A percentile compares a stretch with the other conserved stretches of the same genome.
Conservation (phyloP, 2,329 filamentous ascomycete species). For the Aspergillus tubingensis region DNA sequence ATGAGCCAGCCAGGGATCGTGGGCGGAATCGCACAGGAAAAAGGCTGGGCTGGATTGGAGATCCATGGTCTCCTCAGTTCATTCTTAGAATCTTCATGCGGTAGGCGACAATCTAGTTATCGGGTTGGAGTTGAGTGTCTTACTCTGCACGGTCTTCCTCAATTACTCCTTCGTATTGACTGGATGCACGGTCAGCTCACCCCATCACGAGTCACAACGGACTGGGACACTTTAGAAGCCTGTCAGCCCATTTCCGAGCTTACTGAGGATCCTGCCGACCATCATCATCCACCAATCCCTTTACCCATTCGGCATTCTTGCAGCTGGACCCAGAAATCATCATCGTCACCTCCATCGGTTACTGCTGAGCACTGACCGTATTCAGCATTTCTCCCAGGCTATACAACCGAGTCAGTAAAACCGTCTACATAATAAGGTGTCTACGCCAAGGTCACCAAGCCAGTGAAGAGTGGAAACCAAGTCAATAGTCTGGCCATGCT, state of each 20-base stretch:
- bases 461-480: conserved; percentile 4
- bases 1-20: conserved; percentile 6
- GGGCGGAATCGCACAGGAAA: neutral
- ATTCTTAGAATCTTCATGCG: neutral
- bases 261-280: neutral
- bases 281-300: neutral
- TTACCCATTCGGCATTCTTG: neutral
- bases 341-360: neutral
- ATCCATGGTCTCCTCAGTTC: neutral
- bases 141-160: neutral
- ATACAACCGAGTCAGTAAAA: neutral
- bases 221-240: neutral
- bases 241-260: neutral
- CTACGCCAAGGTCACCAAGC: conserved; percentile 2
- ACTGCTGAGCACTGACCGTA: neutral
- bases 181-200: neutral
- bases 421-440: neutral
- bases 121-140: neutral
- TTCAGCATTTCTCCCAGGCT: neutral
- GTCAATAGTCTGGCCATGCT: conserved; percentile 5
- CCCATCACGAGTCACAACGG: neutral
- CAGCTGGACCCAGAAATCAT: neutral
- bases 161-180: neutral
- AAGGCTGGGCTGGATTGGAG: neutral
- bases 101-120: neutral